Conservation (phyloP, 2,329 filamentous ascomycete genomes). For the Metarhizium brunneum region DNA sequence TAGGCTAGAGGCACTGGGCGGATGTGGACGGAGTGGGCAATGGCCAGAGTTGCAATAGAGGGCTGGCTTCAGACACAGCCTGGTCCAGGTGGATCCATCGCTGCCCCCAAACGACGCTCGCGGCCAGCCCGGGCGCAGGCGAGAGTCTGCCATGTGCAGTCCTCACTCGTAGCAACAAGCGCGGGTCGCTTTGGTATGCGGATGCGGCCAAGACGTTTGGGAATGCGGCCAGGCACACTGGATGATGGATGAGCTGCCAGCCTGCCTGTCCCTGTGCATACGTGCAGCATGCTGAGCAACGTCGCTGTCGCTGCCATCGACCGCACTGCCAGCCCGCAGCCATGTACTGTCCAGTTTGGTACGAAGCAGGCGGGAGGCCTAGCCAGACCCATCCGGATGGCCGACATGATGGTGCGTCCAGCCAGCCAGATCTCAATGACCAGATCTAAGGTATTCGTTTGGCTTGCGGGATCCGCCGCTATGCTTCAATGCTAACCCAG, state of each 20-base stretch:
- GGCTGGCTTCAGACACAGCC: background rate
- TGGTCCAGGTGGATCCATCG: background rate
- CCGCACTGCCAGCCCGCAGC: too few species aligned
- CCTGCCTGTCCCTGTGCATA: too few species aligned
- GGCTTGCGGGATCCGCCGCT: slow-evolving; percentile 2
- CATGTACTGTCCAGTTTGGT: too few species aligned
- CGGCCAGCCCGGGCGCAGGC: background rate
- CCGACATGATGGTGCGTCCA: background rate
- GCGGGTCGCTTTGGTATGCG: background rate
- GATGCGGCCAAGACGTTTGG: too few species aligned
- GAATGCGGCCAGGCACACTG: too few species aligned
- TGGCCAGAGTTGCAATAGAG: background rate
- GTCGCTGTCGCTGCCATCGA: too few species aligned
- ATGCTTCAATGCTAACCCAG: background rate
- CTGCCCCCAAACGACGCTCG: background rate
- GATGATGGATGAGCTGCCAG: too few species aligned
- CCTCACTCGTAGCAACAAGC: too few species aligned
- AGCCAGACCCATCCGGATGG: background rate
- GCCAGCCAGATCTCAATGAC: background rate
- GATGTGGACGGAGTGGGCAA: background rate
- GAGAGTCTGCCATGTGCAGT: background rate
- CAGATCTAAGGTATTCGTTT: slow-evolving; percentile 1
- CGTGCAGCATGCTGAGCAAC: too few species aligned
- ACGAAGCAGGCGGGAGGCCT: too few species aligned
- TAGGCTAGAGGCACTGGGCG: background rate